Evolutionary conservation across 2,329 filamentous ascomycete genomes (phyloP).

Genomic region (Pseudocercospora crystallina): DNA sequence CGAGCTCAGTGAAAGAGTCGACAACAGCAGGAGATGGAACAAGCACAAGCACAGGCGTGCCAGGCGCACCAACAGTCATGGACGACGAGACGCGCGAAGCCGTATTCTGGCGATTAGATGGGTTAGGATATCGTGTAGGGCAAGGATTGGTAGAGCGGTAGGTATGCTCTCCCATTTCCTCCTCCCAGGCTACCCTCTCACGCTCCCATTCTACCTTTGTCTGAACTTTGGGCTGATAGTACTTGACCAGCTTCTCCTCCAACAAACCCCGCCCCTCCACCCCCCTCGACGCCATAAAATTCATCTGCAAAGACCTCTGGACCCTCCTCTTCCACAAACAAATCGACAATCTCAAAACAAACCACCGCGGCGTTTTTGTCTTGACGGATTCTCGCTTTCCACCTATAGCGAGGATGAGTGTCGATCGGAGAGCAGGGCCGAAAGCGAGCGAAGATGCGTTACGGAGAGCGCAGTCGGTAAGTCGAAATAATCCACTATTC

Average conservation of each 20-base stretch:
- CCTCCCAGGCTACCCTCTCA: neutral
- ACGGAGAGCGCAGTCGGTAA: constrained; percentile 73
- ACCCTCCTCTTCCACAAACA: constrained; percentile 92
- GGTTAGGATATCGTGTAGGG: constrained; percentile 85
- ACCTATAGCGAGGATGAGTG: constrained; percentile 85
- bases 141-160: constrained; percentile 89
- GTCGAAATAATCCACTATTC: constrained; percentile 40
- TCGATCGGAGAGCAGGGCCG: constrained; percentile 51
- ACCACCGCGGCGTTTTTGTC: constrained; percentile 94
- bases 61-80: constrained; percentile 19
- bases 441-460: constrained; percentile 50
- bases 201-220: neutral
- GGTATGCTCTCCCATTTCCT: constrained; percentile 28
- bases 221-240: neutral
- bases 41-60: constrained; percentile 9
- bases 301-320: constrained; percentile 98
- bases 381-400: constrained; percentile 90
- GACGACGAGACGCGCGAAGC: constrained; percentile 83
- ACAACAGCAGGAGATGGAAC: constrained; percentile 3
- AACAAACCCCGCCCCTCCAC: constrained; percentile 87
- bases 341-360: constrained; percentile 97
- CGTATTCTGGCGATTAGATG: constrained; percentile 80
- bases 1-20: constrained; percentile 6
- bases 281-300: constrained; percentile 94
- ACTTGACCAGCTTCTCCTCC: constrained; percentile 65